phyloP scores from a whole-genome alignment of 2,329 filamentous ascomycete genomes.

The Dactylellina sp. region DNA sequence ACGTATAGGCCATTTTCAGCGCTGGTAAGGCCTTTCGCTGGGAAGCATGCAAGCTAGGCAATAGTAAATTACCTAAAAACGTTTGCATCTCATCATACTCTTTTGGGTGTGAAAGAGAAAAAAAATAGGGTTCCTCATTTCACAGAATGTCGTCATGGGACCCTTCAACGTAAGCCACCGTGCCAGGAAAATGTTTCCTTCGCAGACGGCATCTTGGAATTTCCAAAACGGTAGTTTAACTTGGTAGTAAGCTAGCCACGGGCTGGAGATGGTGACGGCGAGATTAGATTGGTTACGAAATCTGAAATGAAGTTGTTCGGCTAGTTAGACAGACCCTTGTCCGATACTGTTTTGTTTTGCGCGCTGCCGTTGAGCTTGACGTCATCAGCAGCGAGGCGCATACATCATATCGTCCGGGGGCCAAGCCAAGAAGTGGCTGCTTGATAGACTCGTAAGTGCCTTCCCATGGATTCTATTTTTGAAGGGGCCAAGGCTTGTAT shows the following conservation, averaged over 20 bases:
- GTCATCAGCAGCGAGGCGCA: conserved; percentile 6
- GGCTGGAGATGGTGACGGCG: conserved; percentile 18
- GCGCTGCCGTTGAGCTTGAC: conserved; percentile 8
- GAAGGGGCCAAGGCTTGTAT: conserved; percentile 9
- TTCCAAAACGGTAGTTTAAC: conserved; percentile 14
- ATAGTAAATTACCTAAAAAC: conserved; percentile 28
- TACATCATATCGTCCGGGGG: neutral
- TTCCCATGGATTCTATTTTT: neutral
- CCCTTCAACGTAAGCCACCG: conserved; percentile 54
- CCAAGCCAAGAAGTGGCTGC: neutral
- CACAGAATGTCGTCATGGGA: conserved; percentile 54
- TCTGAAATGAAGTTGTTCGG: neutral
- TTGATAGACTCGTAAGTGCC: neutral
- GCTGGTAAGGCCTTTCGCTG: conserved; percentile 20
- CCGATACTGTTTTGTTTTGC: neutral
- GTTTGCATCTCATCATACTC: conserved; percentile 37
- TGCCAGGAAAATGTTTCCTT: neutral
- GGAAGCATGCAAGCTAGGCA: neutral
- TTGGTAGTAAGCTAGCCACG: conserved; percentile 9
- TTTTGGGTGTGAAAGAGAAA: neutral
- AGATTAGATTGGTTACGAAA: conserved; percentile 24
- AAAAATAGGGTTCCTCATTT: neutral
- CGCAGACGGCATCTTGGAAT: conserved; percentile 3
- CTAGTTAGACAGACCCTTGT: neutral
- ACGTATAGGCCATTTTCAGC: conserved; percentile 23